Base-by-base conservation (phyloP, 257 asterid species). In the Henckelia pumila region DNA sequence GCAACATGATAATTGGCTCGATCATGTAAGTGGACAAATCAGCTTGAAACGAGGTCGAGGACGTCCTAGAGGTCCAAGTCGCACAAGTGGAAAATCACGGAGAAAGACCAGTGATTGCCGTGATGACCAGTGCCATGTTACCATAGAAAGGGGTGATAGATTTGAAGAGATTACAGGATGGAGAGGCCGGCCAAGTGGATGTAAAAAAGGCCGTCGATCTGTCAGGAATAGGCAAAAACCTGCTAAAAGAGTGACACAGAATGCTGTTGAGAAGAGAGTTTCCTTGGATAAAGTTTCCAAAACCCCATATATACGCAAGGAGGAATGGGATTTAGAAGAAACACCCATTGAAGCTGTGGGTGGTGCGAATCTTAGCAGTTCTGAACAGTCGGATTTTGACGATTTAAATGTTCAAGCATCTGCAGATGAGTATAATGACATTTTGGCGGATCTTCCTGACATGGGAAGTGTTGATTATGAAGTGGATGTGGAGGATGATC, bases 1-100 rank as follows among this genome's bases (percentile, higher is more conserved):
- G 69, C 84, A 69, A 16, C 76, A 68, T 60, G 83, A 82, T 55
- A 67, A 53, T 61, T 74, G 71, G 75, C 79, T 66, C 58, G 82
- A 70, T 72, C 56, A 63, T 13, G 80, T 66, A 50, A 70, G 52
- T 8, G 78, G 80, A 53, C 82, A 30, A 8, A 32, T 56, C 17
- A 28, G 66, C 68, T 68, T 75, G 24, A 79, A 74, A 72, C 88
- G 87, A 33, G 83, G 86, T 21, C 81, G 90, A 29, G 95, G 87
- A 25, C 83, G 84, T 56, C 76, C 85, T 6, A 72, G 75, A 72
- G 87, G 87, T 60, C 82, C 79, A 2, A 71, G 56, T 70, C 80
- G 81, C 23, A 47, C 72, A n/a, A 73, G 80, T 29, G 87, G 82
- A 61, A 86, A 76, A 78, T 66, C 74, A 59, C 88, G 70, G 67